Base-by-base conservation (phyloP, 1,284 basidiomycete genomes). In the Pyrrhoderma lamaoense region DNA sequence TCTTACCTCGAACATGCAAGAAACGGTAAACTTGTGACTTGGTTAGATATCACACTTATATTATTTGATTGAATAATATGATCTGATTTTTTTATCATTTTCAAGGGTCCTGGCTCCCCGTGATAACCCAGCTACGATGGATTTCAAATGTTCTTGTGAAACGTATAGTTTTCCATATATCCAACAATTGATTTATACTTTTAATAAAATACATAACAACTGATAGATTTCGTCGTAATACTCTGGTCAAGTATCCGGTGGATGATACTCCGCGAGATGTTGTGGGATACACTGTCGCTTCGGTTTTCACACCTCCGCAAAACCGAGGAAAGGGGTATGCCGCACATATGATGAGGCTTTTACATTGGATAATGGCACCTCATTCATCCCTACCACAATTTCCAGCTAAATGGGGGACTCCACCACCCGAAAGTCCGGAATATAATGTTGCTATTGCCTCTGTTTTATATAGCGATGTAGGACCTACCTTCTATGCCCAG, bases 391-490 rank as follows among this genome's bases (percentile, higher is more conserved):
- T 67, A 4, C 54, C 61, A 7, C 38, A 49, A 1, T 74, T 73
- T 58, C 73, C 73, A 3, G 39, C 56, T 0, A 59, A 55, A 34
- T 74, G 71, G 72, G 72, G 72, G 13, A 19, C 42, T 8, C 36
- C 62, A 7, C 67, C 69, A 11, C 70, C 69, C 5, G 55, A 59
- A 48, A 18, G 54, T 18, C 47, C 57, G 53, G 59, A 35, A 55
- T 55, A 58, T 16, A 61, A 65, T 7, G 59, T 69, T 46, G 73
- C 64, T 1, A 54, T 59, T 4, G 77, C 81, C 57, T 81, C 79
- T 1, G 71, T 73, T 8, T 65, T 86, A 3, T 85, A 79, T 64
- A 85, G 80, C 61, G 82, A 85, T 57, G 66, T 85, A 22, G 82
- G 82, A n/a, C 39, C 45, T 2, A 59, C 68, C 0, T 81, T 82